These are phyloP conservation scores for Cercospora sp. DNA, from an alignment of 2,329 filamentous ascomycete species.

Conservation along the genomic window DNA sequence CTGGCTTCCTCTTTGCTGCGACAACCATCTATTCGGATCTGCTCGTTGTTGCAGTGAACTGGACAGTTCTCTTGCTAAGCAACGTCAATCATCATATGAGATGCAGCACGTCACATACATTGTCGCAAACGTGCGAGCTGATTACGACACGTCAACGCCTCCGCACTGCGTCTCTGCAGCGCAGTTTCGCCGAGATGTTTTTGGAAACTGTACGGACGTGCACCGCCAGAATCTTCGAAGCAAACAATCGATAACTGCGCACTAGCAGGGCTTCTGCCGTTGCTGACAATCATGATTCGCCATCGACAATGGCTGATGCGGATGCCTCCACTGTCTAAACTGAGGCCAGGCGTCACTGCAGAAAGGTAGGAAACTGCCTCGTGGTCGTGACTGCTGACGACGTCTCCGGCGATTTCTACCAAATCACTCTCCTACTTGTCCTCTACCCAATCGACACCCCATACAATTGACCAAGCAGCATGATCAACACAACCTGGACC, in stretches of 20 bases:
- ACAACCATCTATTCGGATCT: background rate
- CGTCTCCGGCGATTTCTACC: background rate
- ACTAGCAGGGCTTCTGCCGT: background rate
- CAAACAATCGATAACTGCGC: background rate
- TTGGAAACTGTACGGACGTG: background rate
- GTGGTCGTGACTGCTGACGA: background rate
- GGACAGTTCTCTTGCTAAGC: too few species aligned
- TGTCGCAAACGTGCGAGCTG: background rate
- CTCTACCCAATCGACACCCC: background rate
- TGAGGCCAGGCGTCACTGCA: background rate
- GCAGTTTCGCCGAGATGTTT: constrained; percentile 13
- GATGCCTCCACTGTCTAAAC: background rate
- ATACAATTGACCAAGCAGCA: background rate
- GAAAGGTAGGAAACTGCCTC: background rate
- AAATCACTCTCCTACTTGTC: background rate
- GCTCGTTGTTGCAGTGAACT: background rate
- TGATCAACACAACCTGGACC: constrained; percentile 8
- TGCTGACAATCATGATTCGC: background rate
- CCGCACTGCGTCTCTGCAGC: background rate
- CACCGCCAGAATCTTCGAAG: constrained; percentile 1
- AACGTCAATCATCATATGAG: background rate
- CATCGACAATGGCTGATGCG: background rate
- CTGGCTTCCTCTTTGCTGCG: background rate
- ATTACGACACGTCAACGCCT: background rate
- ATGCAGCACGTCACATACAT: background rate